Base-by-base conservation (phyloP, 345 rosid species). In the Eutrema heterophyllum region DNA sequence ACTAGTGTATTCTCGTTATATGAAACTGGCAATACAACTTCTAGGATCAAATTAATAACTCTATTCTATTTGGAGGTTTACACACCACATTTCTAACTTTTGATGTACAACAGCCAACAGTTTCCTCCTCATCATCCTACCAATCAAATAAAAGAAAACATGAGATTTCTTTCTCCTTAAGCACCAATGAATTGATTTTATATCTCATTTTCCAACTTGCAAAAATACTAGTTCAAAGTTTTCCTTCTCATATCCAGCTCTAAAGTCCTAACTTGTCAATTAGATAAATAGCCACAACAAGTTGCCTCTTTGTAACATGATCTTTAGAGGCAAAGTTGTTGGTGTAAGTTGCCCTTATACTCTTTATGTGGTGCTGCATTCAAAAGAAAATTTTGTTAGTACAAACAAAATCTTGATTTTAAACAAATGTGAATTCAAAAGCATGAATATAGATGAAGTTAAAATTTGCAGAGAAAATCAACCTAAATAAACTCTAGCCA, bases 201-300 rank as follows among this genome's bases (percentile, higher is more conserved):
- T 29, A 71, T 24, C 53, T 21, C 45, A n/a, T 6, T 64, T 36
- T 36, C 24, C 8, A 13, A 63, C 10, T 76, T 29, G 71, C 60
- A n/a, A 63, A 70, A 44, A 64, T 11, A 65, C 64, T 39, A 70
- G 73, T 41, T 67, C 48, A 64, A 54, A 55, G 39, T 13, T 70
- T 84, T 92, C 99, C 95, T 96, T 96, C 89, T 92, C 98, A 76
- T 96, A 92, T 65, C 99, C 99, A 44, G 99, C 99, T 87, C 99
- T 92, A n/a, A 62, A 96, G 97, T 59, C 98, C 99, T 83, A 96
- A 76, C 79, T 88, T 86, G 80, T 96, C 99, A 78, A 96, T 92
- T 64, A 96, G 96, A 88, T 96, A 90, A 52, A 98, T 96, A 10
- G 99, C 99, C 59, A 96, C 98, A 24, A 98, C 96, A 65, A 96